phyloP scores from a whole-genome alignment of 2,329 filamentous ascomycete species.

The Coniella lustricola region DNA sequence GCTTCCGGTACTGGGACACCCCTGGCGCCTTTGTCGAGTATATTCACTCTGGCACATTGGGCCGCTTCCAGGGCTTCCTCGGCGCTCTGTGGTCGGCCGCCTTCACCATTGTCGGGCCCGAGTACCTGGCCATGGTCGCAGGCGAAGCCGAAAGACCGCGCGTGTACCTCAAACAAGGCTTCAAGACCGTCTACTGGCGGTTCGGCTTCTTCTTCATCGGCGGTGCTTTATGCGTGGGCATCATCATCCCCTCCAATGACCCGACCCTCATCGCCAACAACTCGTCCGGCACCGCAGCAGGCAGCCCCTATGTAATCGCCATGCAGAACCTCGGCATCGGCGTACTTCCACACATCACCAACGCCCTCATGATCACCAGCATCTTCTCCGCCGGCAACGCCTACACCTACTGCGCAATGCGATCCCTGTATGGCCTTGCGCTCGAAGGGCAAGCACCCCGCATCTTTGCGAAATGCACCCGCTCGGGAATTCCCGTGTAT shows the following conservation, averaged over 20 bases:
- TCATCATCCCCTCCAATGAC: slow-evolving; percentile 61
- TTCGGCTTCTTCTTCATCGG: slow-evolving; percentile 66
- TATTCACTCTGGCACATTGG: slow-evolving; percentile 52
- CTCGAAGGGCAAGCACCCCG: slow-evolving; percentile 14
- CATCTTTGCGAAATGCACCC: slow-evolving; percentile 51
- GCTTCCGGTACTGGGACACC: slow-evolving; percentile 61
- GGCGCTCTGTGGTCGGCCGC: slow-evolving; percentile 57
- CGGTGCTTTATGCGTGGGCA: slow-evolving; percentile 60
- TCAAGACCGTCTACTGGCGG: slow-evolving; percentile 67
- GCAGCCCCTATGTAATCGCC: slow-evolving; percentile 57
- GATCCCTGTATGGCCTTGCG: slow-evolving; percentile 16
- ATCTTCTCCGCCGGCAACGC: slow-evolving; percentile 17
- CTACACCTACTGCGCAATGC: slow-evolving; percentile 16
- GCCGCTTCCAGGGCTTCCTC: slow-evolving; percentile 64
- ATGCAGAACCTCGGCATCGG: slow-evolving; percentile 47
- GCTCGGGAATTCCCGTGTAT: slow-evolving; percentile 54
- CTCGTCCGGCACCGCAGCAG: slow-evolving; percentile 38
- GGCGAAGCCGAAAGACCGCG: slow-evolving; percentile 62
- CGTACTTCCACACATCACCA: slow-evolving; percentile 50
- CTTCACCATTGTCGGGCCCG: slow-evolving; percentile 59
- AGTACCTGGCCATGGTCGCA: slow-evolving; percentile 63
- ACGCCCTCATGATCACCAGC: slow-evolving; percentile 35
- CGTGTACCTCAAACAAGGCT: slow-evolving; percentile 58
- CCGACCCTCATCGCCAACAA: slow-evolving; percentile 41
- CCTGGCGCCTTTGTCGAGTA: slow-evolving; percentile 57